Percentiles rank a stretch among this genome's conserved stretches.
Evolutionary conservation across 306 rosid species (phyloP).

Genomic region (Pterocarpus santalinus): DNA sequence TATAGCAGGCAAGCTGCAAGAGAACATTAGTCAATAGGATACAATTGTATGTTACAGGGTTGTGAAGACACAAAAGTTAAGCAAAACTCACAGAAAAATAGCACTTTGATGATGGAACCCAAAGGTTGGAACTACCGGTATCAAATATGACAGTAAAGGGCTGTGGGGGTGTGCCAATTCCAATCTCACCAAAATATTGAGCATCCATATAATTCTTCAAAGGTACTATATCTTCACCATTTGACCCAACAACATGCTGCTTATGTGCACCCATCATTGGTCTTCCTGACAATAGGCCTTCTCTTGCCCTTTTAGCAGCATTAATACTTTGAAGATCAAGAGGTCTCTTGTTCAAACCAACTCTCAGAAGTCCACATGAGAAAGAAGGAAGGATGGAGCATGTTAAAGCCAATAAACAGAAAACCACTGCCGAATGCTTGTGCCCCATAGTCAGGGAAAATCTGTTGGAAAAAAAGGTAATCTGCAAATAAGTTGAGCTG

Average conservation of each 20-base stretch:
- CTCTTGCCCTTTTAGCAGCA: constrained; percentile 63
- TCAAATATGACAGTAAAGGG: constrained; percentile 83
- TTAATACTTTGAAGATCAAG: constrained; percentile 67
- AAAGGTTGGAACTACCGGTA: constrained; percentile 93
- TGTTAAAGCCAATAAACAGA: constrained; percentile 72
- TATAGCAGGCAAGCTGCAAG: constrained; percentile 80
- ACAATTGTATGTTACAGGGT: background rate
- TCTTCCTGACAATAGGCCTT: constrained; percentile 48
- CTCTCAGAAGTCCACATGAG: constrained; percentile 67
- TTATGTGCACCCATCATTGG: constrained; percentile 40
- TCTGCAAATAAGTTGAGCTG: constrained; percentile 34
- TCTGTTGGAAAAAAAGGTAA: constrained; percentile 41
- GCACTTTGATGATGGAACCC: constrained; percentile 94
- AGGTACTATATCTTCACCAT: constrained; percentile 62
- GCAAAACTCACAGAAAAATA: constrained; percentile 74
- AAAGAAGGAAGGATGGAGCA: constrained; percentile 68
- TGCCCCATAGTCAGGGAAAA: constrained; percentile 59
- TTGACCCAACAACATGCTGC: constrained; percentile 46
- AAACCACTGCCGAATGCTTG: constrained; percentile 55
- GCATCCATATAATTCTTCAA: constrained; percentile 83
- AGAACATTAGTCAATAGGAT: constrained; percentile 33
- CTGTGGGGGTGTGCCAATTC: constrained; percentile 89
- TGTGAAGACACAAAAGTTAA: constrained; percentile 20
- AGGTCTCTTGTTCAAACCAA: constrained; percentile 71
- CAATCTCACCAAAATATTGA: constrained; percentile 88